phyloP scores from a whole-genome alignment of 495 filamentous ascomycete species.

The Tuber calosporum region DNA sequence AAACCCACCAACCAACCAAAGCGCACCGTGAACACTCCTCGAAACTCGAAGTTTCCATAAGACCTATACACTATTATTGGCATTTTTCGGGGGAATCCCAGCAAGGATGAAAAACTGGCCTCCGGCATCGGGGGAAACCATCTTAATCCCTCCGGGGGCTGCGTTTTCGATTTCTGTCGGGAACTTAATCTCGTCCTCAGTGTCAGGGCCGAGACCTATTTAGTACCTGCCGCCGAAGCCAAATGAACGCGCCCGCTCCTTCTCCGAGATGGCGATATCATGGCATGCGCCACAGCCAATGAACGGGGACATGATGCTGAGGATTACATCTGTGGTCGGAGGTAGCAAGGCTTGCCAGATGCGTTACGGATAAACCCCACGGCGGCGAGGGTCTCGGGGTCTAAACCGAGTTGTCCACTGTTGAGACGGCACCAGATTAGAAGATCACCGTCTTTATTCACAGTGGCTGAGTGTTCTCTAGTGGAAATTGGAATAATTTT shows the following conservation, averaged over 20 bases:
- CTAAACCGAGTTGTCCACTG: conserved; percentile 56
- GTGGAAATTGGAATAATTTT: conserved; percentile 53
- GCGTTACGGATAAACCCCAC: conserved; percentile 55
- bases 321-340: conserved; percentile 34
- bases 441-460: conserved; percentile 55
- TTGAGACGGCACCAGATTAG: conserved; percentile 66
- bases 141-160: conserved; percentile 53
- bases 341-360: conserved; percentile 35
- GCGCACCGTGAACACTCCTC: neutral
- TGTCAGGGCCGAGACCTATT: conserved; percentile 54
- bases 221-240: conserved; percentile 62
- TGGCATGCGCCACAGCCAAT: conserved; percentile 54
- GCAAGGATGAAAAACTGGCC: conserved; percentile 61
- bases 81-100: conserved; percentile 27
- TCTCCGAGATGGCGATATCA: conserved; percentile 52
- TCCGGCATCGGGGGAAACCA: conserved; percentile 56
- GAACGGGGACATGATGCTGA: conserved; percentile 40
- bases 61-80: conserved; percentile 9
- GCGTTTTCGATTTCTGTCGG: conserved; percentile 59
- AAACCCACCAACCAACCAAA: neutral
- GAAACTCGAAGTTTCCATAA: neutral
- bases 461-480: conserved; percentile 59
- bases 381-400: conserved; percentile 46
- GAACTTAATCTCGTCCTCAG: conserved; percentile 50
- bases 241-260: conserved; percentile 60